A percentile compares a stretch with the other conserved stretches of the same genome.
These are phyloP conservation scores for Eragrostis nindensis DNA, from an alignment of 176 grass and related monocot genomes.

Conservation along the genomic window DNA sequence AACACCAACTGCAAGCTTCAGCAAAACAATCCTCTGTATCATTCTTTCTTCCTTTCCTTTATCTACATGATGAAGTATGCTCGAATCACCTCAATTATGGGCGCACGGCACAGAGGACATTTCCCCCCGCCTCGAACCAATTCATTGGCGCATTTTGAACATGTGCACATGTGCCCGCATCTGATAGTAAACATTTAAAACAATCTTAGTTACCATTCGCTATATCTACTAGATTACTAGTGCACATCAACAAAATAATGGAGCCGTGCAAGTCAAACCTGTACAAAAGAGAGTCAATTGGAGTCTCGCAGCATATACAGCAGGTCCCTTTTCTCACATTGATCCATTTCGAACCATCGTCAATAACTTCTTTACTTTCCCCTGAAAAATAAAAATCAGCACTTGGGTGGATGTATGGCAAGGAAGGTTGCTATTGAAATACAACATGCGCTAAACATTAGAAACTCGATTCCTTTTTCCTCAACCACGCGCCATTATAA, in stretches of 20 bases:
- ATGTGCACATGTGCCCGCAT: slow-evolving; percentile 99
- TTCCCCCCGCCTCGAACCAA: slow-evolving; percentile 78
- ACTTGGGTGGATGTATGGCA: slow-evolving; percentile 4
- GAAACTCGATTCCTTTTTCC: background rate
- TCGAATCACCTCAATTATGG: slow-evolving; percentile 87
- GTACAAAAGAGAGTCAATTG: slow-evolving; percentile 95
- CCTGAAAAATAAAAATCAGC: slow-evolving; percentile 45
- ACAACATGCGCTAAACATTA: slow-evolving; percentile 3
- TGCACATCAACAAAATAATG: background rate
- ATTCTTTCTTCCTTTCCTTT: slow-evolving; percentile 18
- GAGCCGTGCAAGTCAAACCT: slow-evolving; percentile 42
- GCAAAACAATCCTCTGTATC: background rate
- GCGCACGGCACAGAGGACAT: slow-evolving; percentile 90
- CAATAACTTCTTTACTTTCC: slow-evolving; percentile 53
- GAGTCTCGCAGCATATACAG: slow-evolving; percentile 83
- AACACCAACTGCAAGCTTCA: slow-evolving; percentile 12
- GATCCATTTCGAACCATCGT: slow-evolving; percentile 90
- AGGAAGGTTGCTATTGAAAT: background rate
- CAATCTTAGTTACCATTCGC: background rate
- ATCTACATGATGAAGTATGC: slow-evolving; percentile 69
- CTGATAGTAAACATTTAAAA: slow-evolving; percentile 49
- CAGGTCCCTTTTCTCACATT: slow-evolving; percentile 89
- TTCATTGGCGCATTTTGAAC: slow-evolving; percentile 89
- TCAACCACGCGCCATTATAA: background rate
- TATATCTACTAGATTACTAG: background rate